These are phyloP conservation scores for Lepiota venenata DNA, from an alignment of 768 basidiomycete genomes.

Conservation along the genomic window DNA sequence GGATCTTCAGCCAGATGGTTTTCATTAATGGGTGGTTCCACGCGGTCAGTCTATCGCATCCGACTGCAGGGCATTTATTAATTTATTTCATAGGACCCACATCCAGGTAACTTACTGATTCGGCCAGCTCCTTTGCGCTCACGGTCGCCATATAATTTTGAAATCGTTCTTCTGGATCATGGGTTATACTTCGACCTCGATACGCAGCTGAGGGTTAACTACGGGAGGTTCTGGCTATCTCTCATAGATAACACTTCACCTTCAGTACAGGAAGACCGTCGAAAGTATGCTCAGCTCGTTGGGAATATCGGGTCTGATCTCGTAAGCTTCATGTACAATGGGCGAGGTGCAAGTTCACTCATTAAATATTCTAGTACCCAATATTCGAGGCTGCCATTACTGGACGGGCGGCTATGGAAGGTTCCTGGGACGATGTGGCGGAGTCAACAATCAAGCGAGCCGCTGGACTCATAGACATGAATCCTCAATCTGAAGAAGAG, in stretches of 20 bases:
- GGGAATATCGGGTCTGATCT: slow-evolving; percentile 89
- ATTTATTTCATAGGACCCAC: slow-evolving; percentile 63
- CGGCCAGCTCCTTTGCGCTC: slow-evolving; percentile 62
- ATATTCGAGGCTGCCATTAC: slow-evolving; percentile 95
- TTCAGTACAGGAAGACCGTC: slow-evolving; percentile 59
- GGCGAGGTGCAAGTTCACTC: slow-evolving; percentile 1
- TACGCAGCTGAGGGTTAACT: slow-evolving; percentile 73
- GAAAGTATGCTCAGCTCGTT: slow-evolving; percentile 86
- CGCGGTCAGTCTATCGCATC: slow-evolving; percentile 46
- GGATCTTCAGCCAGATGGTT: slow-evolving; percentile 95
- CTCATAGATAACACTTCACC: slow-evolving; percentile 74
- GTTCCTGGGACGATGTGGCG: slow-evolving; percentile 46
- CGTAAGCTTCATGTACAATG: slow-evolving; percentile 40
- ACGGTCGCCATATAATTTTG: slow-evolving; percentile 89
- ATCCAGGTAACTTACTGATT: slow-evolving; percentile 91
- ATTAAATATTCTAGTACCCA: slow-evolving; percentile 59
- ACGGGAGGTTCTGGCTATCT: slow-evolving; percentile 87
- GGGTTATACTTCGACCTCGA: slow-evolving; percentile 93
- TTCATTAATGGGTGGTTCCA: slow-evolving; percentile 92
- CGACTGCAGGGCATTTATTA: slow-evolving; percentile 4
- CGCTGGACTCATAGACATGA: slow-evolving; percentile 73
- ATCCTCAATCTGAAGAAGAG: slow-evolving; percentile 71
- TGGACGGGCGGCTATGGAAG: slow-evolving; percentile 74
- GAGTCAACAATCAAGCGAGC: slow-evolving; percentile 53
- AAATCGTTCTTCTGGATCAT: slow-evolving; percentile 93